Evolutionary conservation across 768 basidiomycete genomes (phyloP), one percentile per base, ranked within the genome.

Genomic region (Psilocybe cubensis): DNA sequence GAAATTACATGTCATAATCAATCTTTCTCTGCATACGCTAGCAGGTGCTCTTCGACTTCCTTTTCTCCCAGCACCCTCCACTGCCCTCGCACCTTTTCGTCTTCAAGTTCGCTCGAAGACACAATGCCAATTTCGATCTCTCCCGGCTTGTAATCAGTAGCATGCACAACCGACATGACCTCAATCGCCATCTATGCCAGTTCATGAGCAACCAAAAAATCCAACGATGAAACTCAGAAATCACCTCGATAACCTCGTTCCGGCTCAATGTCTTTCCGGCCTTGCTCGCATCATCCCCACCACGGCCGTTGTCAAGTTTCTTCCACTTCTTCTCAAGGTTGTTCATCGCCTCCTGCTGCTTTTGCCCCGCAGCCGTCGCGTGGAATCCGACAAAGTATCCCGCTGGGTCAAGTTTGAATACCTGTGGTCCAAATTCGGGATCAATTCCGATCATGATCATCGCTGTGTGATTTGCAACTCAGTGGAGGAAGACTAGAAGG

Each of bases 251-350:
- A 25, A 96, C 94, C 58, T 92, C 89, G 2, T 83, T 81, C 20
- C 89, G 81, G 62, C 79, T 81, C 51, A 97, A 79, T 0, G 80
- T 83, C 75, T 86, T 83, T 53, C 92, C 89, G 2, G 93, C 93
- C 45, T 81, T 80, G 12, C 81, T 79, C 12, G 93, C 81, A 71
- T 96, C 89, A 48, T 94, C 90, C 0, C 88, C 91, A 20, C 92
- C 92, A 51, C 76, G 76, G 14, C 91, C 91, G 21, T 81, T 83
- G 66, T 92, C 88, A 27, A 94, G 78, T 72, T 94, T 94, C 80
- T 98, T 99, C 96, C 94, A 98, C 72, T 94, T 93, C 79, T 98
- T 98, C 78, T 99, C 97, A 42, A 99, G 81, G 68, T 94, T 91
- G 72, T 98, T 98, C 88, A 96, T 97, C 1, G 94, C 95, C 70